Conservation (phyloP, 768 basidiomycete species). For the Pulveroboletus frians region DNA sequence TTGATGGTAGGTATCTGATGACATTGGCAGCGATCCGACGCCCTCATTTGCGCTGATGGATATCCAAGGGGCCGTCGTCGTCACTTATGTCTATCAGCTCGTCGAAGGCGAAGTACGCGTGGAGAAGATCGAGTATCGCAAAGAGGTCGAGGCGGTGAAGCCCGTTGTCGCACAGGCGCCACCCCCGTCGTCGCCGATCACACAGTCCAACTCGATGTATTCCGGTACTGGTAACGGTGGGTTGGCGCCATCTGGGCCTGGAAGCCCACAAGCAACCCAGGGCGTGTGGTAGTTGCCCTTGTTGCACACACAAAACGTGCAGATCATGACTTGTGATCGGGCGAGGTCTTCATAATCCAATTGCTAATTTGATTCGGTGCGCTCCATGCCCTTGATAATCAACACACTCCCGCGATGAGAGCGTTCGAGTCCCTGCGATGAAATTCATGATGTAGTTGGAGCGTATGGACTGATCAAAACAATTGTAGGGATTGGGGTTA, state of each 20-base stretch:
- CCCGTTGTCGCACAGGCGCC: slow-evolving; percentile 19
- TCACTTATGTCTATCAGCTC: slow-evolving; percentile 95
- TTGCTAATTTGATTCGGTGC: background rate
- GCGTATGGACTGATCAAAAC: background rate
- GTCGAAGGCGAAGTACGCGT: slow-evolving; percentile 92
- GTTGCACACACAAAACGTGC: background rate
- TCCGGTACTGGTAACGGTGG: slow-evolving; percentile 23
- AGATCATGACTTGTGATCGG: background rate
- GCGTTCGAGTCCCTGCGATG: background rate
- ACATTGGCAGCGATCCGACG: slow-evolving; percentile 60
- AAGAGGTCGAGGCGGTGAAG: slow-evolving; percentile 45
- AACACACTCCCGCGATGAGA: background rate
- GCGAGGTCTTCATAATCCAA: background rate
- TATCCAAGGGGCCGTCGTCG: slow-evolving; percentile 93
- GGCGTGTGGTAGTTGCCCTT: slow-evolving; percentile 22
- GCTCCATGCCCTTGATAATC: background rate
- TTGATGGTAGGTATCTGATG: background rate
- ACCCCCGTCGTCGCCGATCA: slow-evolving; percentile 18
- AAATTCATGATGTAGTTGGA: background rate
- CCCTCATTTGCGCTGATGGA: slow-evolving; percentile 98
- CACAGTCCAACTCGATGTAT: slow-evolving; percentile 31
- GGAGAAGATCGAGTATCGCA: slow-evolving; percentile 83
- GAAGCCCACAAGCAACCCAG: slow-evolving; percentile 25
- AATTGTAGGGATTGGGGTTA: background rate
- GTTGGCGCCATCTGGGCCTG: slow-evolving; percentile 18